These are phyloP conservation scores for Lumnitzera littorea DNA, from an alignment of 345 rosid genomes.

Conservation along the genomic window DNA sequence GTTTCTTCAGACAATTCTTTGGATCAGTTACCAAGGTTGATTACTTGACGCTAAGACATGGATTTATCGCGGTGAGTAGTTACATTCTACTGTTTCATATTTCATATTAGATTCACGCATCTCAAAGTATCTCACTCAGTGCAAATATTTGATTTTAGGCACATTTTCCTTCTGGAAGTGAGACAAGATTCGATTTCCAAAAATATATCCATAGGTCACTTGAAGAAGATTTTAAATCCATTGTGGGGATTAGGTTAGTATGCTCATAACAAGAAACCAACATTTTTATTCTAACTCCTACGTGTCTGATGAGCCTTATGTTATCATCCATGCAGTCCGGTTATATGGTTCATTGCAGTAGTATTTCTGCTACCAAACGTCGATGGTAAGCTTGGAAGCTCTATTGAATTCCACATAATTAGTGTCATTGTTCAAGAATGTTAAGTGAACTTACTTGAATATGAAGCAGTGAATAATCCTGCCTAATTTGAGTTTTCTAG, in stretches of 20 bases:
- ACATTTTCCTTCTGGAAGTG: conserved; percentile 81
- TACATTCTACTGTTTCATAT: background rate
- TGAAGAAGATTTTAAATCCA: conserved; percentile 80
- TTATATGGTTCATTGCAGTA: conserved; percentile 71
- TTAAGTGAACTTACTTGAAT: no score
- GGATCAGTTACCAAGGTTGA: conserved; percentile 87
- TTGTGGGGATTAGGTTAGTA: conserved; percentile 77
- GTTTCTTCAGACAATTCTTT: conserved; percentile 94
- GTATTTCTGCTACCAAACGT: conserved; percentile 68
- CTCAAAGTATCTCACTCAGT: background rate
- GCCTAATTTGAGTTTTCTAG: no score
- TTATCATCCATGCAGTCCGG: conserved; percentile 46
- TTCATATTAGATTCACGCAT: background rate
- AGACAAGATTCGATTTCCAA: conserved; percentile 66
- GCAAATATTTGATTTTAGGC: conserved; percentile 41
- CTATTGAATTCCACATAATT: no score
- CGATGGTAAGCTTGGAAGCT: conserved; percentile 41
- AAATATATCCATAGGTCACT: conserved; percentile 81
- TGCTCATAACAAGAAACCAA: no score
- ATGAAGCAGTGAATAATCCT: no score
- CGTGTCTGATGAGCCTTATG: background rate
- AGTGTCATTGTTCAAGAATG: no score
- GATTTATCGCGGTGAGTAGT: conserved; percentile 64
- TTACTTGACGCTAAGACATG: conserved; percentile 87
- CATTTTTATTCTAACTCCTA: background rate